Base-by-base conservation (phyloP, 352 stramenopile species). In the Ophiocytium majus region DNA sequence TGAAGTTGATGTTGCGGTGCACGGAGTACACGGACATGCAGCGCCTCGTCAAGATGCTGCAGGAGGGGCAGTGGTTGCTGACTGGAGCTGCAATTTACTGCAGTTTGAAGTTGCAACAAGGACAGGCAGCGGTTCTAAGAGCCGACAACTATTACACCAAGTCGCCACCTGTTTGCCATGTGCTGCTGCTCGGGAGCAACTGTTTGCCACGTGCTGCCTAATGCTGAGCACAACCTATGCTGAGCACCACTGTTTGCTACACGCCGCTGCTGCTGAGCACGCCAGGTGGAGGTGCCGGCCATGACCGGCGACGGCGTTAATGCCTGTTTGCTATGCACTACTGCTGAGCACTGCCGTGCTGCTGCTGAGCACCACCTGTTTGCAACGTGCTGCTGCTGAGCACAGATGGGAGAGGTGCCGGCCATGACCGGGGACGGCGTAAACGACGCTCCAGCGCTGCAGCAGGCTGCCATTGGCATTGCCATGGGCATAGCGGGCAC, bases 401-500 rank as follows among this genome's bases (percentile, higher is more conserved):
- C 66, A 36, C 34, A 36, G 28, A 36, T 81, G 76, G 0, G 50
- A 9, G 31, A 86, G 83, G 83, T 86, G 17, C 83, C 92, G 37
- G 96, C 96, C 10, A 99, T 99, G 97, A 99, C 97, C 79, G 97
- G 97, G 28, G 97, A 99, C 86, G 97, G 97, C 85, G 97, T 99
- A 50, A 99, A 99, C 90, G 97, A 99, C 88, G 96, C 97, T 28
- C 97, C 97, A 78, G 97, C 96, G 23, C 91, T 99, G 43, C 97
- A 99, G 90, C 95, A 99, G 90, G 96, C 97, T 17, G 95, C 97
- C 63, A 99, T 99, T 84, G 83, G 83, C 10, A 86, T 86, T 50
- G 83, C 83, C n/a, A 57, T 57, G 43, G 97, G 97, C 64, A 98
- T 98, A 80, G 96, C 93, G 17, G 97, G 97, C n/a, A 99, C 96